Conservation (phyloP, 1,284 basidiomycete genomes). For the Heimioporus retisporus region DNA sequence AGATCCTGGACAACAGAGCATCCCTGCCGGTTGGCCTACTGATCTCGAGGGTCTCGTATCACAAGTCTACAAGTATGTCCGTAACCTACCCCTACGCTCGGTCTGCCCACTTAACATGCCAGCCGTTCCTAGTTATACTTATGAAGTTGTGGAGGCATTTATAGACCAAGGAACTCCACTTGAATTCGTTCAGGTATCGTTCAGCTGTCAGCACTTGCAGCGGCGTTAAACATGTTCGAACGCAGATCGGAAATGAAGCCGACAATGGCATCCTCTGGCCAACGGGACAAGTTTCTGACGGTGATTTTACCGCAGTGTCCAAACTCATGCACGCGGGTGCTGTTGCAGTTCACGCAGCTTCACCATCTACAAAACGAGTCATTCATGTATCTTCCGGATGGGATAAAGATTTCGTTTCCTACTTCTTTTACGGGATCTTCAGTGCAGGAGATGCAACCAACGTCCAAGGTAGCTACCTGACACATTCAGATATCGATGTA, state of each 20-base stretch:
- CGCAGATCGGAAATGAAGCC: not conserved
- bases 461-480: not conserved
- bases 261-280: constrained; percentile 25
- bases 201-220: no score
- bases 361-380: constrained; percentile 19
- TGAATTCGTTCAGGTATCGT: constrained; percentile 26
- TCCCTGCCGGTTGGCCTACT: constrained; percentile 27
- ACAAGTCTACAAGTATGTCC: constrained; percentile 22
- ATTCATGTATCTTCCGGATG: constrained; percentile 25
- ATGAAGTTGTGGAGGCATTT: constrained; percentile 23
- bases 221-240: not conserved
- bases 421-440: not conserved
- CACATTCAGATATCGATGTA: not conserved
- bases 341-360: constrained; percentile 24
- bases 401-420: constrained; percentile 3
- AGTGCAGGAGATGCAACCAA: not conserved
- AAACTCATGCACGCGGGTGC: constrained; percentile 28
- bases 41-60: constrained; percentile 16
- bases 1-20: constrained; percentile 21
- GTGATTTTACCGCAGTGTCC: constrained; percentile 18
- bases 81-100: not conserved
- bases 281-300: constrained; percentile 18
- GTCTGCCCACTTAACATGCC: not conserved
- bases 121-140: constrained; percentile 18
- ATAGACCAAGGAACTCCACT: constrained; percentile 25